Evolutionary conservation across 768 basidiomycete species (phyloP).

Genomic region (Russula griseocarnosa): DNA sequence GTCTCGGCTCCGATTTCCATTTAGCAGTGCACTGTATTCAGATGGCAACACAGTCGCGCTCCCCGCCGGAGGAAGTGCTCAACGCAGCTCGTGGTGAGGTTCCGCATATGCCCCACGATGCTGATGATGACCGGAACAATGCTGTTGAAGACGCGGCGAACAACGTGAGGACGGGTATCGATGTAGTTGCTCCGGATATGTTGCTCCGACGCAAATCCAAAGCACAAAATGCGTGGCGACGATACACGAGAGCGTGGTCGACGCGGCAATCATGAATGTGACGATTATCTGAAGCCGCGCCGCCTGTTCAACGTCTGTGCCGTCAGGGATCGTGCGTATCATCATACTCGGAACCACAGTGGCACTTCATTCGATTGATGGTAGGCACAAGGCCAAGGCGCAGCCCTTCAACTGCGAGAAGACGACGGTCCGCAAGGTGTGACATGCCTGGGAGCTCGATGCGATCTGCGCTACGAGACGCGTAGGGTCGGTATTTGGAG

Average conservation of each 20-base stretch:
- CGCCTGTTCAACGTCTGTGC: conserved; percentile 78
- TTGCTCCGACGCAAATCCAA: conserved; percentile 53
- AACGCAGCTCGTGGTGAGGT: no score
- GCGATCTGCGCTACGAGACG: conserved; percentile 57
- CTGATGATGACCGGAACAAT: background rate
- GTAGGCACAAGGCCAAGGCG: conserved; percentile 74
- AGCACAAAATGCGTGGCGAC: conserved; percentile 59
- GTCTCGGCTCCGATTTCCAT: no score
- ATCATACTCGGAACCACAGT: conserved; percentile 88
- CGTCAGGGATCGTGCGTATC: conserved; percentile 87
- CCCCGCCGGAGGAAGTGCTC: no score
- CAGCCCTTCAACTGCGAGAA: conserved; percentile 75
- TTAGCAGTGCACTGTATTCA: no score
- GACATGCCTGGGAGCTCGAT: conserved; percentile 86
- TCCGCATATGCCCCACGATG: background rate
- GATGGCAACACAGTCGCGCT: no score
- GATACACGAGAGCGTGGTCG: conserved; percentile 67
- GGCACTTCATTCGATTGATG: conserved; percentile 84
- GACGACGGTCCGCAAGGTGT: conserved; percentile 65
- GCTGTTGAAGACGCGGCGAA: background rate
- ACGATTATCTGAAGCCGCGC: conserved; percentile 88
- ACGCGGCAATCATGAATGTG: conserved; percentile 87
- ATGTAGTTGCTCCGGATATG: conserved; percentile 61
- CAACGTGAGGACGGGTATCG: conserved; percentile 33
- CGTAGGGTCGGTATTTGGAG: background rate